Conservation (phyloP, 2,329 filamentous ascomycete species). For the Colletotrichum sansevieriae region DNA sequence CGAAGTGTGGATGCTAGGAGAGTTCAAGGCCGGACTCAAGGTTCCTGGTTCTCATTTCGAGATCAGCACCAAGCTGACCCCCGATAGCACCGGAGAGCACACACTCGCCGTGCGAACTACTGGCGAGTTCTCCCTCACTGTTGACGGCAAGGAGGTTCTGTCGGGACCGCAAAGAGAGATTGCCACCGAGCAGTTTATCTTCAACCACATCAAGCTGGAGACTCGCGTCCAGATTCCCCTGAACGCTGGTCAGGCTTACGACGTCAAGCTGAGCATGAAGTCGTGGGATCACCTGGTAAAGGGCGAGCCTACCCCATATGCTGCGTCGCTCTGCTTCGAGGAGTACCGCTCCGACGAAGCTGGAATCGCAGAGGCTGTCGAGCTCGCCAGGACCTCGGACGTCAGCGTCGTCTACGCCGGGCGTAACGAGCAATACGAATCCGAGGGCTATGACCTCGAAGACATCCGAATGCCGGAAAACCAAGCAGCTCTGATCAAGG, state of each 20-base stretch:
- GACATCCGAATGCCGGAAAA: slow-evolving; percentile 37
- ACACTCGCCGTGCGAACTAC: slow-evolving; percentile 39
- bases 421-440: slow-evolving; percentile 41
- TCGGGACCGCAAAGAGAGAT: slow-evolving; percentile 36
- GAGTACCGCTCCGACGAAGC: slow-evolving; percentile 31
- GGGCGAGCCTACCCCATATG: slow-evolving; percentile 38
- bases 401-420: slow-evolving; percentile 41
- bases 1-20: slow-evolving; percentile 43
- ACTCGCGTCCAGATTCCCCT: slow-evolving; percentile 34
- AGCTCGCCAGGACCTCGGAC: slow-evolving; percentile 21
- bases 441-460: slow-evolving; percentile 40
- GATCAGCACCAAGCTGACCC: slow-evolving; percentile 37
- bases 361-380: slow-evolving; percentile 33
- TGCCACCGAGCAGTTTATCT: slow-evolving; percentile 43
- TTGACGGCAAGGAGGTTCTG: slow-evolving; percentile 39
- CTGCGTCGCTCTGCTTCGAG: slow-evolving; percentile 37
- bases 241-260: slow-evolving; percentile 32
- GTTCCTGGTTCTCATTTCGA: slow-evolving; percentile 40
- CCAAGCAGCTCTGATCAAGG: slow-evolving; percentile 37
- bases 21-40: slow-evolving; percentile 41
- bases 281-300: slow-evolving; percentile 25
- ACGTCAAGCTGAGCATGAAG: slow-evolving; percentile 36
- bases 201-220: slow-evolving; percentile 43
- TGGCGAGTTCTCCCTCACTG: slow-evolving; percentile 32
- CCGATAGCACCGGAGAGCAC: slow-evolving; percentile 38